Base-by-base conservation (phyloP, 441 rosid species). In the Flueggea neowawraea region DNA sequence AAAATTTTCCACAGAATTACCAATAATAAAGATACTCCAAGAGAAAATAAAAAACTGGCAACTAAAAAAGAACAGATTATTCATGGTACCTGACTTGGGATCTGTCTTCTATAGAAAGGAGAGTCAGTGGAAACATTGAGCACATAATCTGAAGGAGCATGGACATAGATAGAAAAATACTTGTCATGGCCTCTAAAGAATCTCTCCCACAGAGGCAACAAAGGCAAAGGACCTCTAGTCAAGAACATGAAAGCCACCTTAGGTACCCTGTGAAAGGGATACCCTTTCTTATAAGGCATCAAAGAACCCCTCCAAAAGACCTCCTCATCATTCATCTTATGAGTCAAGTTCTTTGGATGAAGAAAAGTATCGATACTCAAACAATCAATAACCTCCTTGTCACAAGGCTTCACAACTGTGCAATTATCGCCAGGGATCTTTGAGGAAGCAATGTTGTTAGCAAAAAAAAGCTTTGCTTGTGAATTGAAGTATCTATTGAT, bases 161-260 rank as follows among this genome's bases (percentile, higher is more conserved):
- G 99, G 45, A 91, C 75, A 63, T 95, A 95, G 47, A 95, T 71
- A 3, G 87, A 73, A 63, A 80, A 81, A 54, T 71, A 78, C 65
- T 73, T 77, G 5, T 75, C 82, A 45, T 90, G 91, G 12, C 91
- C 94, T 32, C 60, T 80, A 1, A 95, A 88, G 65, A 95, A 95
- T 76, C 78, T 92, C 81, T 92, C 99, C 98, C 98, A 95, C 16
- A 95, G 51, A 12, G 96, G 97, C 75, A 83, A 67, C 81, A 95
- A 52, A 3, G 95, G 97, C 74, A 65, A 70, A 4, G 96, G 94
- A 9, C 99, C 97, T 73, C 94, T 79, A 4, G 92, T 95, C 64
- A 91, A 70, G 55, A 95, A 95, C 99, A 95, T 80, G 69, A 95
- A 95, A 3, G 99, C 97, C 57, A 95, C 74, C 53, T 90, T 90